Percentiles rank a stretch among this genome's conserved stretches.
These are phyloP conservation scores for Pseudonitzschia multistriata DNA, from an alignment of 108 stramenopile genomes.

Conservation along the genomic window DNA sequence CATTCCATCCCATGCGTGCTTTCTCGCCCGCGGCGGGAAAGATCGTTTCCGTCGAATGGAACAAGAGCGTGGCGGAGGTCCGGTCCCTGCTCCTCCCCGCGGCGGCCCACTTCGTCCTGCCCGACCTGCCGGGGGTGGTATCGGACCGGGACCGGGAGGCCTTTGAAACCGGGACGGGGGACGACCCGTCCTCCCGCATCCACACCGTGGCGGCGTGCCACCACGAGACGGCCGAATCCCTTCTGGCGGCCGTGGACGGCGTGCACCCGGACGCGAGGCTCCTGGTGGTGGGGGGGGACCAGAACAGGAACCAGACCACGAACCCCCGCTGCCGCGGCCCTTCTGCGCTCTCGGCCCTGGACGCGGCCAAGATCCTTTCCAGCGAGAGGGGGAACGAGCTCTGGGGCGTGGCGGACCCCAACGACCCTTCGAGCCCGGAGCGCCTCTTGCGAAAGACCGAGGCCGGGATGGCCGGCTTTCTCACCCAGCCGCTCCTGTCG, in stretches of 20 bases:
- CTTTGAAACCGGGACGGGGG: constrained; percentile 6
- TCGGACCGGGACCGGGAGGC: constrained; percentile 11
- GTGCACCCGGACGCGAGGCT: constrained; percentile 16
- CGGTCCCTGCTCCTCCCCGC: constrained; percentile 15
- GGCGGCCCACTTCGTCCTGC: constrained; percentile 33
- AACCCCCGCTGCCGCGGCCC: background rate
- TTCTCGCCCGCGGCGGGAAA: background rate
- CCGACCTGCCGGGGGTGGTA: constrained; percentile 30
- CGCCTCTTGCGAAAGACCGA: constrained; percentile 22
- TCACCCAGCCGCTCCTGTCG: constrained; percentile 48
- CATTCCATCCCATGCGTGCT: background rate
- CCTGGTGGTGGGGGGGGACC: constrained; percentile 48
- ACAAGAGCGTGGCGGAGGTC: constrained; percentile 16
- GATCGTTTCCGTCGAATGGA: constrained; percentile 42
- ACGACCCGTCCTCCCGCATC: constrained; percentile 19
- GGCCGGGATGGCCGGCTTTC: constrained; percentile 37
- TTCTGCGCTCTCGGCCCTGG: constrained; percentile 22
- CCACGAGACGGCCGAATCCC: constrained; percentile 21
- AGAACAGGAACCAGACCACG: constrained; percentile 18
- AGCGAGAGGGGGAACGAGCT: constrained; percentile 6
- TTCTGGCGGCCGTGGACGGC: background rate
- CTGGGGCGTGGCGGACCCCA: constrained; percentile 49
- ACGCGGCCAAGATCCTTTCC: constrained; percentile 33
- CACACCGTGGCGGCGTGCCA: constrained; percentile 38
- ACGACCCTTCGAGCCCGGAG: constrained; percentile 34